phyloP scores from a whole-genome alignment of 495 filamentous ascomycete species.

The Hyaloscypha finlandica region DNA sequence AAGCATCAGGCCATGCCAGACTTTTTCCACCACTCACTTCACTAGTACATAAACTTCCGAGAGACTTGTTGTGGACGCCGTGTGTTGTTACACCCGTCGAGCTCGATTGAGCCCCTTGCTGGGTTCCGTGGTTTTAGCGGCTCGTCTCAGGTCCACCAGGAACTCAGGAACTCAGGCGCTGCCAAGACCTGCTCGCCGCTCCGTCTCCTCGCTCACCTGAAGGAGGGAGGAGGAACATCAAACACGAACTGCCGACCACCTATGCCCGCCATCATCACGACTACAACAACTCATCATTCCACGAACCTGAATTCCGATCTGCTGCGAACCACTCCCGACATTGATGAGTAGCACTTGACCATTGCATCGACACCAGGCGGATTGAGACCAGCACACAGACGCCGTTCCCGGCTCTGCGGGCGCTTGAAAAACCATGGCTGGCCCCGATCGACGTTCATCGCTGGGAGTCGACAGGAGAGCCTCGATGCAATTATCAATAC shows the following conservation, averaged over 20 bases:
- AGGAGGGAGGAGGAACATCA: not conserved
- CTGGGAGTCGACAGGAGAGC: slow-evolving; percentile 28
- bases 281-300: not conserved
- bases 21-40: not conserved
- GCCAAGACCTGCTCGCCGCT: not conserved
- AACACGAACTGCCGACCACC: not conserved
- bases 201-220: not conserved
- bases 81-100: not conserved
- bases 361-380: slow-evolving; percentile 3
- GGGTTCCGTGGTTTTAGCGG: not conserved
- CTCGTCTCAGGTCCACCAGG: not conserved
- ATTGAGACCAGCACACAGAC: slow-evolving; percentile 13
- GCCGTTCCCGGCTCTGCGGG: slow-evolving; percentile 1
- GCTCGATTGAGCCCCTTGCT: not conserved
- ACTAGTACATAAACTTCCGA: not conserved
- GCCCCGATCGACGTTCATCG: slow-evolving; percentile 21
- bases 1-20: not conserved
- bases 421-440: slow-evolving; percentile 20
- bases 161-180: not conserved
- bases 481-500: slow-evolving; percentile 26
- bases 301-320: not conserved
- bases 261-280: not conserved
- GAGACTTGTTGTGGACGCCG: not conserved
- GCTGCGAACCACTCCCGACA: slow-evolving; percentile 12
- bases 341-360: slow-evolving; percentile 21